Percentiles rank a stretch among this genome's conserved stretches.
phyloP scores from a whole-genome alignment of 139 green algal species.

The Auxenochlorella pyrenoidosa region DNA sequence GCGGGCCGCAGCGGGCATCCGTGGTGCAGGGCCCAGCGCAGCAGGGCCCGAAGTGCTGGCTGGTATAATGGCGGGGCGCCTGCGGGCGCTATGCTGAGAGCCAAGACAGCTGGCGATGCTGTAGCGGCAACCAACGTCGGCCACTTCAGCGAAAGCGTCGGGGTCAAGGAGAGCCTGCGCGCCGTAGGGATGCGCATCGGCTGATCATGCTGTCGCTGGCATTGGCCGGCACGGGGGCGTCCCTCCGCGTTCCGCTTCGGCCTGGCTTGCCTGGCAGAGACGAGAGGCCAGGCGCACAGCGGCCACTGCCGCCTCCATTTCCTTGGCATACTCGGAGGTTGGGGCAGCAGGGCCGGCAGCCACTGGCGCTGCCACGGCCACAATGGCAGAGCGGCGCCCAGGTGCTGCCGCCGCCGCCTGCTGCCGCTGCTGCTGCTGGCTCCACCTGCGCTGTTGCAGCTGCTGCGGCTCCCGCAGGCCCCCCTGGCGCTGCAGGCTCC shows the following conservation, averaged over 20 bases:
- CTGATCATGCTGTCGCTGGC: no score
- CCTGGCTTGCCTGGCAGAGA: constrained; percentile 63
- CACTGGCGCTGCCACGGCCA: constrained; percentile 2
- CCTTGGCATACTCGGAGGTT: background rate
- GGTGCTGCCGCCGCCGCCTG: background rate
- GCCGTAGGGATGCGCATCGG: no score
- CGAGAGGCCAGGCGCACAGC: constrained; percentile 73
- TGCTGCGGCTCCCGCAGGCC: background rate
- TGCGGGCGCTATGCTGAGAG: no score
- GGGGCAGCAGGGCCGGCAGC: background rate
- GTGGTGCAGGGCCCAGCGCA: no score
- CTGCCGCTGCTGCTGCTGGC: background rate
- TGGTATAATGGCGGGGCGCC: no score
- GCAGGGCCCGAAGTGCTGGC: no score
- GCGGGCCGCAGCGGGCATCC: no score
- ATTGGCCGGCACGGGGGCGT: background rate
- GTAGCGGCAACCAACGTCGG: no score
- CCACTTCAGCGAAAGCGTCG: no score
- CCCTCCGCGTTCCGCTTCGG: background rate
- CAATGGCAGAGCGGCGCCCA: background rate
- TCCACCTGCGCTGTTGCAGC: background rate
- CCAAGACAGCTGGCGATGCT: no score
- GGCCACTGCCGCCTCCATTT: constrained; percentile 64
- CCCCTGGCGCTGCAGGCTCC: background rate
- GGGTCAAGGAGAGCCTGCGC: no score